Conservation (phyloP, 495 filamentous ascomycete genomes). For the Annulohypoxylon nitens region DNA sequence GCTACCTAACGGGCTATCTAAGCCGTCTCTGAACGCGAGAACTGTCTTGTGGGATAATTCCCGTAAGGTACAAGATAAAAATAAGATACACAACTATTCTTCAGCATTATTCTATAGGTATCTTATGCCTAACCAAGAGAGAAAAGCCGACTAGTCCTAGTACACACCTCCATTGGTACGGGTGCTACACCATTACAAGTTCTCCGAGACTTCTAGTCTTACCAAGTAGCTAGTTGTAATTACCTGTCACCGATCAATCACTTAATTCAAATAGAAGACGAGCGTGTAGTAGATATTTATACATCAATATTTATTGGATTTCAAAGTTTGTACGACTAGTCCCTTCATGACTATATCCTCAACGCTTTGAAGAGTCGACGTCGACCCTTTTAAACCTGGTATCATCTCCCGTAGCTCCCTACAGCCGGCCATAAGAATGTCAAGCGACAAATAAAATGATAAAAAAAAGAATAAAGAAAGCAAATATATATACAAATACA, state of each 20-base stretch:
- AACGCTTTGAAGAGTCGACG: conserved; percentile 22
- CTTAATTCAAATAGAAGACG: neutral
- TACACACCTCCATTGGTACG: too few species aligned
- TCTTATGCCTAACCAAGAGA: too few species aligned
- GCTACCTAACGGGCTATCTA: too few species aligned
- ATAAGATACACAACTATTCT: too few species aligned
- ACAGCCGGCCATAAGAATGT: conserved; percentile 36
- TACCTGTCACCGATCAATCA: neutral
- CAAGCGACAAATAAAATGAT: conserved; percentile 33
- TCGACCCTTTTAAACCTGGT: conserved; percentile 37
- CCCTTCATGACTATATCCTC: conserved; percentile 24
- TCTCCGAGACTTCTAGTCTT: too few species aligned
- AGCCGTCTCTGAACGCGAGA: too few species aligned
- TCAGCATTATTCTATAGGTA: too few species aligned
- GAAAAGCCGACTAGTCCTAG: too few species aligned
- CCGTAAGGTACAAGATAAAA: too few species aligned
- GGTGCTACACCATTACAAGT: too few species aligned
- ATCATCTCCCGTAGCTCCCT: conserved; percentile 46
- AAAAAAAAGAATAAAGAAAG: conserved; percentile 40
- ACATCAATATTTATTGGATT: conserved; percentile 42
- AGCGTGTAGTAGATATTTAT: conserved; percentile 7
- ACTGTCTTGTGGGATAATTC: too few species aligned
- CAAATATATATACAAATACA: conserved; percentile 53
- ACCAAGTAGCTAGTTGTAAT: neutral
- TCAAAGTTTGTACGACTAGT: conserved; percentile 41